Percentiles rank a stretch among this genome's conserved stretches.
These are phyloP conservation scores for Chenopodium album DNA, from an alignment of 148 eudicot species.

Conservation along the genomic window DNA sequence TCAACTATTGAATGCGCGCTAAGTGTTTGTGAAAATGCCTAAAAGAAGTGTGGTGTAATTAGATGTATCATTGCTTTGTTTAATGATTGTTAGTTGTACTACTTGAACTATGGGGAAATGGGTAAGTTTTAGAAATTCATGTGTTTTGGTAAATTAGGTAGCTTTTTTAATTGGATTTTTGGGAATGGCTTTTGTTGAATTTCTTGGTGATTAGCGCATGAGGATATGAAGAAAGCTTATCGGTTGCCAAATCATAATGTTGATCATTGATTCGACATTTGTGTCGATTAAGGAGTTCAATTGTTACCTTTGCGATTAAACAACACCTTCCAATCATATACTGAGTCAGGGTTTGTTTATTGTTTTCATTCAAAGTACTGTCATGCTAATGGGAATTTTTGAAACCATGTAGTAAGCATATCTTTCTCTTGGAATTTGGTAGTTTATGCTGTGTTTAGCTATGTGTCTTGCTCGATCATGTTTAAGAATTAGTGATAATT, in stretches of 20 bases:
- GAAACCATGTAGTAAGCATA: background rate
- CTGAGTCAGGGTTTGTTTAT: background rate
- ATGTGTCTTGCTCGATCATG: too few relatives aligned
- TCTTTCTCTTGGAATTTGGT: too few relatives aligned
- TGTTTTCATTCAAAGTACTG: background rate
- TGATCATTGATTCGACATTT: background rate
- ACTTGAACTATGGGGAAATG: background rate
- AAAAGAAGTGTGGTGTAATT: background rate
- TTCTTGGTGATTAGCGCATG: background rate
- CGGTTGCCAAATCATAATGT: background rate
- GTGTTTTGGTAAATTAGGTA: background rate
- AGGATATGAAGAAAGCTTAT: background rate
- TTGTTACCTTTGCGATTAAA: background rate
- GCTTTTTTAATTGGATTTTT: background rate
- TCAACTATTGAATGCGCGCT: background rate
- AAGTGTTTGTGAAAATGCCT: conserved; percentile 28
- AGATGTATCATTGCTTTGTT: background rate
- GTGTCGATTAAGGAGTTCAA: background rate
- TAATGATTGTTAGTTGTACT: background rate
- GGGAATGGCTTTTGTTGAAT: background rate
- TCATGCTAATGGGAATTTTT: background rate
- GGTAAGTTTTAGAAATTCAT: background rate
- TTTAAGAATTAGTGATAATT: too few relatives aligned
- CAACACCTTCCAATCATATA: background rate
- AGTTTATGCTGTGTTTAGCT: too few relatives aligned